Percentiles rank a stretch among this genome's conserved stretches.
Evolutionary conservation across 2,329 filamentous ascomycete genomes (phyloP).

Genomic region (Trichoderma hamatum): DNA sequence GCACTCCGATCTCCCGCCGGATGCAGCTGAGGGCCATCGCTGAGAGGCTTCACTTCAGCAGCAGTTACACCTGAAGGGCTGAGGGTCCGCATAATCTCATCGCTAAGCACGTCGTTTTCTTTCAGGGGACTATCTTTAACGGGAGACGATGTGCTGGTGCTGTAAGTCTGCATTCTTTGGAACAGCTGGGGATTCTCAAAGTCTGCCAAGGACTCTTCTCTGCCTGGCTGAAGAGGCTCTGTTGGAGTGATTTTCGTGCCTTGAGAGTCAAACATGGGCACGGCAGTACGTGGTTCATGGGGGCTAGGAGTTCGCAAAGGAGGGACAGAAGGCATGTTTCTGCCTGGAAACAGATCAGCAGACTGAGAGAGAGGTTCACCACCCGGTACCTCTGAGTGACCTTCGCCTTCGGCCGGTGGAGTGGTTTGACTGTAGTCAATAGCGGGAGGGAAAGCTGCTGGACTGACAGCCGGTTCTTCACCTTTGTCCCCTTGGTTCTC

Average conservation of each 20-base stretch:
- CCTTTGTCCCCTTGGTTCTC: neutral
- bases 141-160: slow-evolving; percentile 52
- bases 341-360: slow-evolving; percentile 24
- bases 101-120: slow-evolving; percentile 71
- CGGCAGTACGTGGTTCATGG: slow-evolving; percentile 15
- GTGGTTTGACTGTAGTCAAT: neutral
- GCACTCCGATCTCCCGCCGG: slow-evolving; percentile 30
- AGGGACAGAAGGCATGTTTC: slow-evolving; percentile 35
- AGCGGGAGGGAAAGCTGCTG: neutral
- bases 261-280: slow-evolving; percentile 8
- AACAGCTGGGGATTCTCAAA: slow-evolving; percentile 41
- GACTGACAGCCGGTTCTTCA: neutral
- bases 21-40: slow-evolving; percentile 30
- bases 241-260: slow-evolving; percentile 44
- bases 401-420: slow-evolving; percentile 7
- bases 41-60: slow-evolving; percentile 26
- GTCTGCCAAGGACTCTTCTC: slow-evolving; percentile 41
- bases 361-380: slow-evolving; percentile 10
- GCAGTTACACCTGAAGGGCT: slow-evolving; percentile 49
- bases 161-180: slow-evolving; percentile 49
- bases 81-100: slow-evolving; percentile 74
- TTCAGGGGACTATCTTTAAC: slow-evolving; percentile 68
- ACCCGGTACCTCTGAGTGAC: neutral
- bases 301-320: slow-evolving; percentile 43
- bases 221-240: slow-evolving; percentile 50